Evolutionary conservation across 257 asterid genomes (phyloP).

Genomic region (Datura wrightii): DNA sequence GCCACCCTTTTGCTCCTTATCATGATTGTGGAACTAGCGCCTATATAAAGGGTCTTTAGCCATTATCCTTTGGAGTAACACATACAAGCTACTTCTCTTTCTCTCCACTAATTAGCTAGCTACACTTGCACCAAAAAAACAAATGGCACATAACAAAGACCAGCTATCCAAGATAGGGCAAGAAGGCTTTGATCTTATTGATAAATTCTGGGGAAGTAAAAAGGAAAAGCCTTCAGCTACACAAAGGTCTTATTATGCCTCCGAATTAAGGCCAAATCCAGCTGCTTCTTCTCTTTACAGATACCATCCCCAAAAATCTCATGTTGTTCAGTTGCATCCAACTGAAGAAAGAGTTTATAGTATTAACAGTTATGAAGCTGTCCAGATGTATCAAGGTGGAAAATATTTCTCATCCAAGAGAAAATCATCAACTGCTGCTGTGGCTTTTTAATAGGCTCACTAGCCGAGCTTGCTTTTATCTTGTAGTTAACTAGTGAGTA

Average conservation of each 20-base stretch:
- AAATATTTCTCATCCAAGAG: slow-evolving; percentile 6
- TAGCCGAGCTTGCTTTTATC: not conserved
- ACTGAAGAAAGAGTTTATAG: not conserved
- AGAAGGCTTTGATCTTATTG: slow-evolving; percentile 16
- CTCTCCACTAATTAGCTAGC: not conserved
- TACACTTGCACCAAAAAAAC: not conserved
- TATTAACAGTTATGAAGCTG: not conserved
- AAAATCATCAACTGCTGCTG: slow-evolving; percentile 26
- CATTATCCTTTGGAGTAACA: not conserved
- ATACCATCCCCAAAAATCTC: slow-evolving; percentile 15
- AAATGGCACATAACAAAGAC: not conserved
- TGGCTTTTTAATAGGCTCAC: not conserved
- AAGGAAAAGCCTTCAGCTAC: not conserved
- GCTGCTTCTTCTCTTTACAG: not conserved
- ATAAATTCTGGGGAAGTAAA: not conserved
- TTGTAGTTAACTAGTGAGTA: not conserved
- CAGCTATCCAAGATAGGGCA: slow-evolving; percentile 14
- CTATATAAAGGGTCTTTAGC: slow-evolving; percentile 33
- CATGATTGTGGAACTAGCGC: not conserved
- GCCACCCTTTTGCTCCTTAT: not conserved
- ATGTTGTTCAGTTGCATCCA: slow-evolving; percentile 16
- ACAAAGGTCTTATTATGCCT: not conserved
- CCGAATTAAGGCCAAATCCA: not conserved
- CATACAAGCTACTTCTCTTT: not conserved
- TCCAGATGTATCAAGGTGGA: not conserved